These are phyloP conservation scores for Phytopythium vexans DNA, from an alignment of 352 stramenopile species.

Conservation along the genomic window DNA sequence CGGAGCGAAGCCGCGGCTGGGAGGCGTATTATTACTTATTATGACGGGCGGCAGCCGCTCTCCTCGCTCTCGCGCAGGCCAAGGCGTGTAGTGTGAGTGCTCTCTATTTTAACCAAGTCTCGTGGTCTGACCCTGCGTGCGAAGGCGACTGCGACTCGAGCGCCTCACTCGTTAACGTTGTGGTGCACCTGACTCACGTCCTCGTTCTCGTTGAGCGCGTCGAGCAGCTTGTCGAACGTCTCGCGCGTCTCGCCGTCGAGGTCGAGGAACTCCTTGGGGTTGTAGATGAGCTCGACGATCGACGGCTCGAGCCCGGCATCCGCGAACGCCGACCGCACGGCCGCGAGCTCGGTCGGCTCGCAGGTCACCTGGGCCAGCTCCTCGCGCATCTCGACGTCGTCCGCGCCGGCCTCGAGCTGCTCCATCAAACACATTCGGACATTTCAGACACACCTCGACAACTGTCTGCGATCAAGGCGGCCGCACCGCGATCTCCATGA, in stretches of 20 bases:
- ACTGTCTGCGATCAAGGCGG: background rate
- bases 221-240: slow-evolving; percentile 74
- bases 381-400: slow-evolving; percentile 68
- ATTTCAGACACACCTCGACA: too few species aligned
- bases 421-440: too few species aligned
- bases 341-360: slow-evolving; percentile 56
- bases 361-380: slow-evolving; percentile 68
- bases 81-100: too few species aligned
- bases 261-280: slow-evolving; percentile 76
- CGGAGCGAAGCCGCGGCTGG: too few species aligned
- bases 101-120: too few species aligned
- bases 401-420: slow-evolving; percentile 66
- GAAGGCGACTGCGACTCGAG: background rate
- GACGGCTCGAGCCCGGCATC: slow-evolving; percentile 54
- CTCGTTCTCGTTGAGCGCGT: slow-evolving; percentile 74
- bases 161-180: slow-evolving; percentile 72
- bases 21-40: too few species aligned
- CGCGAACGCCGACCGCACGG: slow-evolving; percentile 54
- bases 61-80: too few species aligned
- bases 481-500: slow-evolving; percentile 77
- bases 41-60: too few species aligned
- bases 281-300: slow-evolving; percentile 79
- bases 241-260: slow-evolving; percentile 44
- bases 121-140: too few species aligned
- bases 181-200: slow-evolving; percentile 81